phyloP scores from a whole-genome alignment of 78 protist species.

The Cavenderia fasciculata region DNA sequence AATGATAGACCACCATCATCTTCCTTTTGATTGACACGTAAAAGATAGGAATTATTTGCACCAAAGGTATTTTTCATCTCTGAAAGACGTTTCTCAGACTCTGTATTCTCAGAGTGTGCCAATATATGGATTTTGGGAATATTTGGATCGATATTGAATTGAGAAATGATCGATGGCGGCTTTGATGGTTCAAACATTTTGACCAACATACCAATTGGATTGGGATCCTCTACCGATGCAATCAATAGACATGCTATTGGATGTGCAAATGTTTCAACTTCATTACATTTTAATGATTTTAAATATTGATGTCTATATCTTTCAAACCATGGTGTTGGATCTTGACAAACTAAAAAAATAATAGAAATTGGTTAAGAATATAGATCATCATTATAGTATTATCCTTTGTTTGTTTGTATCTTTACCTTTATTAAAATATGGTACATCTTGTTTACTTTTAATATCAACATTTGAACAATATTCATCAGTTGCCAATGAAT shows the following conservation, averaged over 20 bases:
- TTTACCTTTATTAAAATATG: conserved; percentile 60
- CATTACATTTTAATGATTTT: conserved; percentile 33
- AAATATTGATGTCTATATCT: conserved; percentile 52
- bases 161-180: conserved; percentile 60
- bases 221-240: conserved; percentile 51
- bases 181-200: conserved; percentile 61
- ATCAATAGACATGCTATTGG: conserved; percentile 48
- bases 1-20: conserved; percentile 66
- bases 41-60: not conserved
- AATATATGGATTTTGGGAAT: conserved; percentile 42
- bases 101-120: conserved; percentile 57
- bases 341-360: conserved; percentile 38
- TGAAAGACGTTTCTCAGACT: conserved; percentile 36
- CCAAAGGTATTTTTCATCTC: conserved; percentile 65
- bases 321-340: conserved; percentile 79
- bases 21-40: conserved; percentile 46
- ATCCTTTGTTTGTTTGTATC: not conserved
- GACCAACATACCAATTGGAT: conserved; percentile 70
- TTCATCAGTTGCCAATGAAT: conserved; percentile 61
- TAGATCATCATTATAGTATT: not conserved
- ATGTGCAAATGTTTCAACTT: conserved; percentile 69
- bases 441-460: conserved; percentile 65
- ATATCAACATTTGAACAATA: conserved; percentile 47
- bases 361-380: not conserved
- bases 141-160: conserved; percentile 30